phyloP scores from a whole-genome alignment of 2,329 filamentous ascomycete genomes.

The Pestalotiopsis sp. region DNA sequence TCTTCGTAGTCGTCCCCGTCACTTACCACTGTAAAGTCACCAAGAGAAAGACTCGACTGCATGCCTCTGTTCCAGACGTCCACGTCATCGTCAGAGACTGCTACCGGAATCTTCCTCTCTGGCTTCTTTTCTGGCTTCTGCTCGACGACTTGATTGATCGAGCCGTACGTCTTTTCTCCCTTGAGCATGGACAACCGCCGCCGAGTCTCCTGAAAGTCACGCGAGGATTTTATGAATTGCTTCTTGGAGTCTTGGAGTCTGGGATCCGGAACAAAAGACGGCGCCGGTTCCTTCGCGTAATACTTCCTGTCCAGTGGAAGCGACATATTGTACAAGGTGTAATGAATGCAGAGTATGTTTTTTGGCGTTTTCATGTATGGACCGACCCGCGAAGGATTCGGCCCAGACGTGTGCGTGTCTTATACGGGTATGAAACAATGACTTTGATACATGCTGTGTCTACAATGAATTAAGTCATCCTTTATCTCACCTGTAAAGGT shows the following conservation, averaged over 20 bases:
- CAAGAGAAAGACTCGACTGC: background rate
- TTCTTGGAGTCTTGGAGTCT: background rate
- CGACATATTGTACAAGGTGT: background rate
- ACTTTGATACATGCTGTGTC: background rate
- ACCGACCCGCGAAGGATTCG: background rate
- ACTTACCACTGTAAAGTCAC: background rate
- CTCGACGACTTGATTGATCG: background rate
- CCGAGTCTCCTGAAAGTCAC: background rate
- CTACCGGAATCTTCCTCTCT: background rate
- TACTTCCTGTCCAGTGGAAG: background rate
- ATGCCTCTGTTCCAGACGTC: background rate
- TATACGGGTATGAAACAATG: background rate
- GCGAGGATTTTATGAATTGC: background rate
- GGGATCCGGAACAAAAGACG: background rate
- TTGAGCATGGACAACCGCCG: background rate
- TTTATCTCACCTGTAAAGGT: background rate
- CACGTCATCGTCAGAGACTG: background rate
- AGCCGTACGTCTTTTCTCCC: too few species aligned
- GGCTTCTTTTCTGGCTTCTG: background rate
- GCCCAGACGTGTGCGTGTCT: background rate
- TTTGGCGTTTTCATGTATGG: background rate
- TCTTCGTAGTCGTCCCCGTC: background rate
- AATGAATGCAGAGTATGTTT: background rate
- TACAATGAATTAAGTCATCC: background rate
- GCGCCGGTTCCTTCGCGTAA: background rate